Base-by-base conservation (phyloP, 306 rosid species). In the Cicer arietinum region DNA sequence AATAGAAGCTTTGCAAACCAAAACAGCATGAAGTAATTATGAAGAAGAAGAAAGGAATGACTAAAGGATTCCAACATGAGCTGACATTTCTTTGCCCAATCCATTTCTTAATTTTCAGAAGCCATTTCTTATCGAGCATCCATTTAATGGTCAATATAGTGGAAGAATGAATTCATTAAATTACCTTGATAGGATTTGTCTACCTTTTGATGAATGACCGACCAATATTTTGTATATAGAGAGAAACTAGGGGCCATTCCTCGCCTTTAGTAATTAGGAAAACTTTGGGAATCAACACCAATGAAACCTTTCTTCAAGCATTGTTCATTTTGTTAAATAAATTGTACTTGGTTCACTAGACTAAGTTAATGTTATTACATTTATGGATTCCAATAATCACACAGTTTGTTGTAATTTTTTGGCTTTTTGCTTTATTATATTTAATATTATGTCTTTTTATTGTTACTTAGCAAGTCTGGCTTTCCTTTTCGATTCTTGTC, bases 271-370 rank as follows among this genome's bases (percentile, higher is more conserved):
- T 14, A 51, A 51, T 37, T 51, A 2, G 62, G 47, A 30, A 50
- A 14, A 35, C 62, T 5, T 14, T 35, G 61, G 14, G 13, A 35
- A 37, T 69, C 48, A 8, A 50, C 74, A n/a, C 39, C 35, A 51
- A 46, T 25, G 41, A 3, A 69, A 30, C 6, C 14, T 10, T 51
- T 37, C 61, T 35, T 35, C 59, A 5, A 46, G 35, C 40, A 43
- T 16, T 8, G 48, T 64, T 64, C 37, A 64, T 37, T 69, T 51
- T 10, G 13, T 74, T 61, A 30, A 30, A 47, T 18, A 47, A 61
- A 11, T 63, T 47, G 61, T 74, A 46, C 43, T 68, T 77, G 14
- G 10, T 73, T 56, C 50, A 44, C 47, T 77, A 44, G 45, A 44
- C 54, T 8, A 17, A 20, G 67, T 22, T 25, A 11, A 58, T 58